Evolutionary conservation across 2,329 filamentous ascomycete species (phyloP).

Genomic region (Aspergillus tamarii): DNA sequence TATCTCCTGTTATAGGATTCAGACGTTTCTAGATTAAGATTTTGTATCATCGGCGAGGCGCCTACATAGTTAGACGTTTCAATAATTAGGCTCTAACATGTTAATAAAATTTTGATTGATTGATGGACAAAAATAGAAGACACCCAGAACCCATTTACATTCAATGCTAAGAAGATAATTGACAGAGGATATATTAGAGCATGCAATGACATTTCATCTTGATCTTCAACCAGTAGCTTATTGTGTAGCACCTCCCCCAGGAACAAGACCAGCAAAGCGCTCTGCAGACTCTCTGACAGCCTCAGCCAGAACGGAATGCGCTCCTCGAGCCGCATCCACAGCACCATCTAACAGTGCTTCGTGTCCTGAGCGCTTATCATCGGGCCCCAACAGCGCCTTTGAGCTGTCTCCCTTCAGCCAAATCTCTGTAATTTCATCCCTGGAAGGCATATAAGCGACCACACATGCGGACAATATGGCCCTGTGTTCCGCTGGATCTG

Average conservation of each 20-base stretch:
- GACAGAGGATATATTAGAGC: conserved; percentile 11
- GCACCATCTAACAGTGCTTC: conserved; percentile 65
- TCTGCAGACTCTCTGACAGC: conserved; percentile 62
- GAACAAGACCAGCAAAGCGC: conserved; percentile 33
- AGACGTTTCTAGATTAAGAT: too few relatives aligned
- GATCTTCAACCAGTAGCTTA: conserved; percentile 27
- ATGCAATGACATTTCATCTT: conserved; percentile 26
- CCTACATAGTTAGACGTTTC: too few relatives aligned
- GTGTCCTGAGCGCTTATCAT: conserved; percentile 44
- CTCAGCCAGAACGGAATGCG: conserved; percentile 62
- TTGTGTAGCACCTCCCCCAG: conserved; percentile 15
- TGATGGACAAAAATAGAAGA: too few relatives aligned
- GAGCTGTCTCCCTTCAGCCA: conserved; percentile 82
- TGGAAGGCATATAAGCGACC: conserved; percentile 81
- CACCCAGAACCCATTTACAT: conserved; percentile 24
- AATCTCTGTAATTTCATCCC: conserved; percentile 90
- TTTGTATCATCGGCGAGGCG: too few relatives aligned
- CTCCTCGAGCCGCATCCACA: conserved; percentile 63
- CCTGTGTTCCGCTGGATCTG: conserved; percentile 77
- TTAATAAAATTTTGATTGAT: too few relatives aligned
- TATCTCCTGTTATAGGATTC: too few relatives aligned
- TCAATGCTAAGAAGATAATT: conserved; percentile 14
- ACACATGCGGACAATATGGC: conserved; percentile 81
- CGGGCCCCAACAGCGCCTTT: conserved; percentile 27
- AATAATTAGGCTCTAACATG: too few relatives aligned